phyloP scores from a whole-genome alignment of 1,284 basidiomycete genomes.

The Lentinula novae-zelandiae region DNA sequence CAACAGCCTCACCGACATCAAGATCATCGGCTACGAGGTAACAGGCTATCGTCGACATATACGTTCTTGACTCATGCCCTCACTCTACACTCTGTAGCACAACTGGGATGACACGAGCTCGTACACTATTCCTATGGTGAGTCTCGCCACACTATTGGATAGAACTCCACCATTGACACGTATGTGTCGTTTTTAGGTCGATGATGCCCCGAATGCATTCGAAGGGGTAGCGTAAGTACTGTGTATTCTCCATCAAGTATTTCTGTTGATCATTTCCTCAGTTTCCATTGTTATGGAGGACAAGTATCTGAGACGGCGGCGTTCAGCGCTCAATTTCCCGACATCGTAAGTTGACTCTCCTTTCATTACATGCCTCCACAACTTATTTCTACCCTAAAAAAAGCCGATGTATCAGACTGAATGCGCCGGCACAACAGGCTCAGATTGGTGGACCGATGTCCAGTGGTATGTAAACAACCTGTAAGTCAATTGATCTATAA shows the following conservation, averaged over 20 bases:
- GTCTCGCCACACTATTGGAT: background rate
- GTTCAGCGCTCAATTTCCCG: constrained; percentile 26
- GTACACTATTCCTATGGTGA: constrained; percentile 26
- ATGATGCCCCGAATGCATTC: constrained; percentile 26
- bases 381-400: background rate
- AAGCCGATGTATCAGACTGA: constrained; percentile 21
- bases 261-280: background rate
- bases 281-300: constrained; percentile 34
- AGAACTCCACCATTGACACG: background rate
- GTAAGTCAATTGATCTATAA: constrained; percentile 23
- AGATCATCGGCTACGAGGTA: constrained; percentile 27
- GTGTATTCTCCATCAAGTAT: background rate
- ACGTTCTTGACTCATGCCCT: background rate
- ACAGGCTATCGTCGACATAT: background rate
- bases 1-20: constrained; percentile 28
- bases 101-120: constrained; percentile 29
- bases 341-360: constrained; percentile 17
- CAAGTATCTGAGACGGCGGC: constrained; percentile 20
- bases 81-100: constrained; percentile 17
- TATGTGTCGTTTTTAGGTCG: constrained; percentile 15
- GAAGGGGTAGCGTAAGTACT: constrained; percentile 24
- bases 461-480: constrained; percentile 58
- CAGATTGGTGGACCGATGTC: constrained; percentile 58
- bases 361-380: background rate
- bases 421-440: constrained; percentile 25